Evolutionary conservation across 176 grass and related monocot genomes (phyloP).

Genomic region (Raddia guianensis): DNA sequence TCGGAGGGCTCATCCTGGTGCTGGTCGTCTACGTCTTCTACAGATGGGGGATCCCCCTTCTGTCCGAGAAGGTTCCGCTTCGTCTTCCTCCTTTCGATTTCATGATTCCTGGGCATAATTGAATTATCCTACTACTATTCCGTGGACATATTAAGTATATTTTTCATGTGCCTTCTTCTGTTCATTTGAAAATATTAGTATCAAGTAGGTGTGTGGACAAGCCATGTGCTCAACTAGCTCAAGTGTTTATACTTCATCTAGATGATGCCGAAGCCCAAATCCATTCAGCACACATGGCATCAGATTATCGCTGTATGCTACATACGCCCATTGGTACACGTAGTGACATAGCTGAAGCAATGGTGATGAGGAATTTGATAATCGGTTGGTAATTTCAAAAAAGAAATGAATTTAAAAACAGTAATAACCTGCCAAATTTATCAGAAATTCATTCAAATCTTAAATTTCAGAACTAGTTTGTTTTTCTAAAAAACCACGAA

Average conservation of each 20-base stretch:
- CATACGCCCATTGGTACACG: neutral
- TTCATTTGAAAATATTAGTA: neutral
- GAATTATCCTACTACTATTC: neutral
- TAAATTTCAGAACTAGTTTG: too few species aligned
- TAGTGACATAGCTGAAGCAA: neutral
- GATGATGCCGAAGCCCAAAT: neutral
- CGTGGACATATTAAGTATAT: neutral
- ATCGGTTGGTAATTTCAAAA: too few species aligned
- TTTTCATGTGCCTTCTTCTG: neutral
- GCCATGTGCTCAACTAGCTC: neutral
- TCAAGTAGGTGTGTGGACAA: neutral
- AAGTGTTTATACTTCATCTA: neutral
- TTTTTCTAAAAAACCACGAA: too few species aligned
- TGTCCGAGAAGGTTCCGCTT: constrained; percentile 76
- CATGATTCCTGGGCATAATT: neutral
- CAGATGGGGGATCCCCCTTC: constrained; percentile 83
- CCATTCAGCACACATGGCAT: neutral
- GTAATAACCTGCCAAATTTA: too few species aligned
- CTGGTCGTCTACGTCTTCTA: constrained; percentile 54
- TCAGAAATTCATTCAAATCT: too few species aligned
- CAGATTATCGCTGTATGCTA: neutral
- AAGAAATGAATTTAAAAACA: too few species aligned
- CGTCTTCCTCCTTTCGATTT: neutral
- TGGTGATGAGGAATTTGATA: too few species aligned
- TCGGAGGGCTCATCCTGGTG: constrained; percentile 41